Evolutionary conservation across 2,329 filamentous ascomycete species (phyloP).

Genomic region (Moelleriella libera): DNA sequence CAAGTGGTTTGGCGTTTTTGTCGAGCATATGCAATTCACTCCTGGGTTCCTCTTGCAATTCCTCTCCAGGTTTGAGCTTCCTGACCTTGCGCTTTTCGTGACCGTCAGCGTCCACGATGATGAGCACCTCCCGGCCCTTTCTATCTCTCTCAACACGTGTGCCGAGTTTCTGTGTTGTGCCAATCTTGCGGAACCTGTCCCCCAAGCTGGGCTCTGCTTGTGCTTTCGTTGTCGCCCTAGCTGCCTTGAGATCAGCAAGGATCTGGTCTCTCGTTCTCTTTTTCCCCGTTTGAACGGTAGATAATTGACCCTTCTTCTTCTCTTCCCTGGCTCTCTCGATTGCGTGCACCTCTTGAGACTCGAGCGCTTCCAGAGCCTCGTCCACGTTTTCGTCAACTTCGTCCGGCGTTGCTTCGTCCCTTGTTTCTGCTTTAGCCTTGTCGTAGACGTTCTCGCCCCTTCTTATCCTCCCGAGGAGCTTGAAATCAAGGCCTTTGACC

Average conservation of each 20-base stretch:
- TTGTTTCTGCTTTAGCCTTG: conserved; percentile 10
- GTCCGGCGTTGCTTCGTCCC: conserved; percentile 16
- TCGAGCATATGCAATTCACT: conserved; percentile 36
- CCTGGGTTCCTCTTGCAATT: conserved; percentile 20
- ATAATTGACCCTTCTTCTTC: conserved; percentile 48
- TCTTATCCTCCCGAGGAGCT: conserved; percentile 55
- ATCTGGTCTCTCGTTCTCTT: conserved; percentile 55
- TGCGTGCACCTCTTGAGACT: conserved; percentile 38
- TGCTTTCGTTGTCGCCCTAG: conserved; percentile 44
- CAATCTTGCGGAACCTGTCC: conserved; percentile 51
- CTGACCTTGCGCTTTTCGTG: conserved; percentile 52
- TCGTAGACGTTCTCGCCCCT: conserved; percentile 53
- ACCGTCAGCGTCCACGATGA: conserved; percentile 51
- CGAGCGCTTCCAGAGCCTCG: conserved; percentile 48
- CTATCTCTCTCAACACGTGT: conserved; percentile 46
- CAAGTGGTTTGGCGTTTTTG: conserved; percentile 41
- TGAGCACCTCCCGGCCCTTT: conserved; percentile 48
- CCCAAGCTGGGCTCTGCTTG: conserved; percentile 37
- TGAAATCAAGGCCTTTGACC: conserved; percentile 84
- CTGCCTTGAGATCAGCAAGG: conserved; percentile 50
- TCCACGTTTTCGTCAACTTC: conserved; percentile 32
- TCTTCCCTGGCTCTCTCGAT: conserved; percentile 33
- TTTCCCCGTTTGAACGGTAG: conserved; percentile 39
- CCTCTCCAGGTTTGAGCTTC: conserved; percentile 28
- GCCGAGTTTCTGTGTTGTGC: conserved; percentile 35